Percentiles rank a stretch among this genome's conserved stretches.
These are phyloP conservation scores for Fusarium oxysporum DNA, from an alignment of 2,329 filamentous ascomycete genomes.

Conservation along the genomic window DNA sequence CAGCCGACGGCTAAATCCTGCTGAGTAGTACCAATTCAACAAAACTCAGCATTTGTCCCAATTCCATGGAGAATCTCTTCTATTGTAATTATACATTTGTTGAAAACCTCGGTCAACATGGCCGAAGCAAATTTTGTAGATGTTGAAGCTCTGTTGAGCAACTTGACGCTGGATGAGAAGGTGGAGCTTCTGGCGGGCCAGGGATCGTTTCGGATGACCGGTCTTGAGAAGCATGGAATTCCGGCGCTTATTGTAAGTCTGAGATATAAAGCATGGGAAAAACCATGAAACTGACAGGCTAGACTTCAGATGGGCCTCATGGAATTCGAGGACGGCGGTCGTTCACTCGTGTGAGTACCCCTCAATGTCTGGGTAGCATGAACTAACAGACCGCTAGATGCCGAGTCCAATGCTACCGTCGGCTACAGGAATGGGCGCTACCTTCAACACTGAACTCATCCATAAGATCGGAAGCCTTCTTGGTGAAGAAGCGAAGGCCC, in stretches of 20 bases:
- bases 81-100: too few species aligned
- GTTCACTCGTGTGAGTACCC: conserved; percentile 31
- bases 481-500: conserved; percentile 62
- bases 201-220: conserved; percentile 37
- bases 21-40: neutral
- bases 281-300: neutral
- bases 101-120: neutral
- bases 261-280: accelerated
- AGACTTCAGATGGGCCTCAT: conserved; percentile 42
- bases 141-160: conserved; percentile 25
- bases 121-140: conserved; percentile 1
- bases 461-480: conserved; percentile 67
- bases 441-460: conserved; percentile 70
- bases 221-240: conserved; percentile 23
- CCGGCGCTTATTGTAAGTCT: conserved; percentile 32
- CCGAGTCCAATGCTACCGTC: conserved; percentile 55
- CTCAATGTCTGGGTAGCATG: accelerated
- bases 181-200: conserved; percentile 38
- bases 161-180: conserved; percentile 38
- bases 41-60: neutral
- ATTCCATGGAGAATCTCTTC: neutral
- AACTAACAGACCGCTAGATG: neutral
- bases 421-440: conserved; percentile 63
- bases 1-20: conserved; percentile 31
- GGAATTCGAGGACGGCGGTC: conserved; percentile 39